A percentile compares a stretch with the other conserved stretches of the same genome.
Conservation (phyloP, 2,329 filamentous ascomycete species). For the Curvularia spicifera region DNA sequence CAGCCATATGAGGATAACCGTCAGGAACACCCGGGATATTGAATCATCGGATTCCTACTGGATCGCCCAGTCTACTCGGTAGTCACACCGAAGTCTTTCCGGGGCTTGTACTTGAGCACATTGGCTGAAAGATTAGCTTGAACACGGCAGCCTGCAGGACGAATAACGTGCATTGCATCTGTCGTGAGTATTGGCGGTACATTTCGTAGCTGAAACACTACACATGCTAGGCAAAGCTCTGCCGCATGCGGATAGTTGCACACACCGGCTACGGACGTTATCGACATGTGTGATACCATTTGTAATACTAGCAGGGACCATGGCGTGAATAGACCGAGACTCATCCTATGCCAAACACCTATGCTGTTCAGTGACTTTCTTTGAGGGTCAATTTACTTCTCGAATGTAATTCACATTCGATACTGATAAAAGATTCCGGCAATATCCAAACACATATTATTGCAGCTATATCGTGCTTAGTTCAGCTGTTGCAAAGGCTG, state of each 20-base stretch:
- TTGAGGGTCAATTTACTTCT: neutral
- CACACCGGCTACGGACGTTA: neutral
- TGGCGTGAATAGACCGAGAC: neutral
- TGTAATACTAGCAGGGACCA: neutral
- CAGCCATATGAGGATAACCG: slow-evolving; percentile 3
- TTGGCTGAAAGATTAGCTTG: slow-evolving; percentile 3
- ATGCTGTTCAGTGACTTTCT: neutral
- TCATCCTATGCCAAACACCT: neutral
- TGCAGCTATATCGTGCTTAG: neutral
- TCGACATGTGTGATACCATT: neutral
- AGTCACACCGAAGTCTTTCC: neutral
- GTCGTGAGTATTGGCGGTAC: slow-evolving; percentile 4
- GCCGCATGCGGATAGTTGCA: neutral
- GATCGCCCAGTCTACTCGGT: neutral
- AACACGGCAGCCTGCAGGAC: slow-evolving; percentile 14
- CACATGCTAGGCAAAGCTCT: neutral
- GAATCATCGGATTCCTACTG: neutral
- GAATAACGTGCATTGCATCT: slow-evolving; percentile 16
- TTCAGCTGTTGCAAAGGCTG: neutral
- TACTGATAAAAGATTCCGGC: neutral
- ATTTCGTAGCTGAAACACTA: neutral
- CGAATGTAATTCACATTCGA: neutral
- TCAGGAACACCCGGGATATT: slow-evolving; percentile 1
- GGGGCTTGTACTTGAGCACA: neutral
- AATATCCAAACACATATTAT: slow-evolving; percentile 13